Conservation (phyloP, 1,284 basidiomycete genomes). For the Volvariella surrecta region DNA sequence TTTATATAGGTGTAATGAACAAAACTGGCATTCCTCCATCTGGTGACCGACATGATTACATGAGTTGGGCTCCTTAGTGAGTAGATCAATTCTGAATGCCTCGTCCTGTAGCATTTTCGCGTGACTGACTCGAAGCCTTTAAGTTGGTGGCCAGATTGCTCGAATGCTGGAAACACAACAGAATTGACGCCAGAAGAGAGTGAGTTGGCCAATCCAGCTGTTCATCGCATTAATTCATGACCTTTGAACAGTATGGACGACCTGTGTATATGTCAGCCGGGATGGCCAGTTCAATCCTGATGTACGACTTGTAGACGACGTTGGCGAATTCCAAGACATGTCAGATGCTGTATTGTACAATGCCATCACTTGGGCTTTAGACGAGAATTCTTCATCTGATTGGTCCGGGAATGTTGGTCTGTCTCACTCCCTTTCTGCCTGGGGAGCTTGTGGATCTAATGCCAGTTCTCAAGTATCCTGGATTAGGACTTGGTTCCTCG, state of each 20-base stretch:
- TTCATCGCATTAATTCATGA: background rate
- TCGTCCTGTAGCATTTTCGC: conserved; percentile 9
- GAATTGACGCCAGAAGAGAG: conserved; percentile 35
- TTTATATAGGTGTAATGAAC: conserved; percentile 30
- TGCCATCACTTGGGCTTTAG: conserved; percentile 44
- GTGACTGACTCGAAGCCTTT: background rate
- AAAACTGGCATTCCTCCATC: conserved; percentile 32
- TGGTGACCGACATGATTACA: conserved; percentile 39
- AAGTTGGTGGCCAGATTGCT: conserved; percentile 57
- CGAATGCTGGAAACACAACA: conserved; percentile 35
- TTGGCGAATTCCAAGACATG: conserved; percentile 42
- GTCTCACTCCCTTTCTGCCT: conserved; percentile 10
- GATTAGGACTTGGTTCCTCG: conserved; percentile 53
- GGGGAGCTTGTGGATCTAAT: no score
- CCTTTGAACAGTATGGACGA: conserved; percentile 41
- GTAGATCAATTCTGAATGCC: background rate
- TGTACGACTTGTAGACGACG: conserved; percentile 43
- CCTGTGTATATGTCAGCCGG: conserved; percentile 43
- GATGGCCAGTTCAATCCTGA: conserved; percentile 67
- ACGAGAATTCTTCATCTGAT: conserved; percentile 15
- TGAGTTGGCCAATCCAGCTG: conserved; percentile 14
- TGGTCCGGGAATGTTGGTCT: conserved; percentile 26
- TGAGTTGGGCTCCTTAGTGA: conserved; percentile 51
- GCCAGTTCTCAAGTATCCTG: no score
- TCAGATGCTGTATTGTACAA: conserved; percentile 58